phyloP scores from a whole-genome alignment of 73 alveolate species.

The Symbiodinium natans region DNA sequence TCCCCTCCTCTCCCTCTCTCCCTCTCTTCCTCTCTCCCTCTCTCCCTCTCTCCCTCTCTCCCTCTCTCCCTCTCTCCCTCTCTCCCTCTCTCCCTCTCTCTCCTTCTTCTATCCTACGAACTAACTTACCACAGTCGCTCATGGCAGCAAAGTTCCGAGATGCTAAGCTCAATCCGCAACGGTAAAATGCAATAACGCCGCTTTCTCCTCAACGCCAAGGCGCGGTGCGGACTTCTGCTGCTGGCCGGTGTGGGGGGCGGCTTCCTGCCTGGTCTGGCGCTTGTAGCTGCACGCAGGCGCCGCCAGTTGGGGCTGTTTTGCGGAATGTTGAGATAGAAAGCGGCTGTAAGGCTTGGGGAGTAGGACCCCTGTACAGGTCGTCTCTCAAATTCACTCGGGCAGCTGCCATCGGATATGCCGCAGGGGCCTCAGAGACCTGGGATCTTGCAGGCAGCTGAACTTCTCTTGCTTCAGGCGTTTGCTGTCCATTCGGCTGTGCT shows the following conservation, averaged over 20 bases:
- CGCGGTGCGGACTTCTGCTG: not conserved
- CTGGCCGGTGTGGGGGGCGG: not conserved
- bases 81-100: too few relatives aligned
- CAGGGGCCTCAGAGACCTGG: not conserved
- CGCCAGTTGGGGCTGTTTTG: not conserved
- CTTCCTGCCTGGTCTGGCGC: not conserved
- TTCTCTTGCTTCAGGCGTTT: not conserved
- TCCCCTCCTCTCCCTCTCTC: too few relatives aligned
- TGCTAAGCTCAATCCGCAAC: too few relatives aligned
- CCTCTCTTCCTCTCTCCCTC: too few relatives aligned
- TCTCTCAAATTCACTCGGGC: not conserved
- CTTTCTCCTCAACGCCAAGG: not conserved
- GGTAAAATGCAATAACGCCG: too few relatives aligned
- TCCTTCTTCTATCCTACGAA: not conserved
- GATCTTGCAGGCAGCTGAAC: not conserved
- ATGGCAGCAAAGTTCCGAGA: too few relatives aligned
- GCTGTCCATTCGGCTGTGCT: conserved; percentile 51
- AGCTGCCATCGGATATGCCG: not conserved
- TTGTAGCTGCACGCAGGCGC: not conserved
- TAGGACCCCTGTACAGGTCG: not conserved
- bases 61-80: too few relatives aligned
- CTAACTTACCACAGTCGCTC: not conserved
- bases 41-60: too few relatives aligned
- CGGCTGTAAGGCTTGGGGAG: not conserved
- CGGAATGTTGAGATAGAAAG: not conserved